Percentiles rank a stretch among this genome's conserved stretches.
Conservation (phyloP, 495 filamentous ascomycete genomes). For the Penicillium chermesinum region DNA sequence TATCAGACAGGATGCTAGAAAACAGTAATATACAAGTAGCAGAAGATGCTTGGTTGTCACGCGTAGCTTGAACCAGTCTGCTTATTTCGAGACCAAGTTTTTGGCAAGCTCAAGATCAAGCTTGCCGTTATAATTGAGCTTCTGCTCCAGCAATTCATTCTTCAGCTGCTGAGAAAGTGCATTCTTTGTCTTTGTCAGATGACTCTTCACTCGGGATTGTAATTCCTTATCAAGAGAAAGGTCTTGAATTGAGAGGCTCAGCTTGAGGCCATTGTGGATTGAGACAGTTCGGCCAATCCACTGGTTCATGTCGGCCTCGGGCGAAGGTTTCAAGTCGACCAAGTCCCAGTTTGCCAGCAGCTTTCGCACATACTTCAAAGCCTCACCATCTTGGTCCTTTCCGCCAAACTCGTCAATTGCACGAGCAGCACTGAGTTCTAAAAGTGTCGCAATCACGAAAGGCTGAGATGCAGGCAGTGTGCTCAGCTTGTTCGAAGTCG, state of each 20-base stretch:
- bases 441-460: constrained; percentile 37
- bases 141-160: background rate
- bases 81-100: background rate
- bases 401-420: constrained; percentile 27
- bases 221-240: constrained; percentile 9
- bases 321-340: constrained; percentile 12
- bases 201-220: background rate
- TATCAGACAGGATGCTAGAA: constrained; percentile 18
- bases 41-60: background rate
- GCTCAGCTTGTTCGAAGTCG: background rate
- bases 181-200: constrained; percentile 11
- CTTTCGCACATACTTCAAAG: constrained; percentile 33
- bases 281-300: constrained; percentile 28
- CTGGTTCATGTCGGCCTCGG: constrained; percentile 9
- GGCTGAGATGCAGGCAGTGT: constrained; percentile 34
- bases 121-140: background rate
- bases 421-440: constrained; percentile 41
- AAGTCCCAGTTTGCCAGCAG: constrained; percentile 13
- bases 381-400: constrained; percentile 28
- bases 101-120: background rate
- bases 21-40: constrained; percentile 26
- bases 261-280: constrained; percentile 29
- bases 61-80: background rate
- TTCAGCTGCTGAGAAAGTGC: constrained; percentile 15
- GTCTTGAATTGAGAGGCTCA: constrained; percentile 13